Conservation (phyloP, 352 stramenopile species). For the Peronospora farinosa region DNA sequence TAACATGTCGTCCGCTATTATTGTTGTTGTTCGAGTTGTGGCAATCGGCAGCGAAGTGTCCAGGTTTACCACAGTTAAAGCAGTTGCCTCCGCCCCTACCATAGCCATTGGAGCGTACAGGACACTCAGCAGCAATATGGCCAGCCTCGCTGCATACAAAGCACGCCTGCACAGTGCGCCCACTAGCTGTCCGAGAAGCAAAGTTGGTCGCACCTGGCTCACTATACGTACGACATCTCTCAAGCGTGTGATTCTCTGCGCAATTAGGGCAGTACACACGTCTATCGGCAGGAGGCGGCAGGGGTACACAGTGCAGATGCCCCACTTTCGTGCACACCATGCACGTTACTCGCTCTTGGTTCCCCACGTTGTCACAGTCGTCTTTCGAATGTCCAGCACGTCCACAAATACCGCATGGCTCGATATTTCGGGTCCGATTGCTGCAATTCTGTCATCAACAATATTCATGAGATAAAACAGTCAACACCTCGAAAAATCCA, state of each 20-base stretch:
- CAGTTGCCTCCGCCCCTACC: constrained; percentile 33
- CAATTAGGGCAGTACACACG: constrained; percentile 69
- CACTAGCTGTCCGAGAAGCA: constrained; percentile 29
- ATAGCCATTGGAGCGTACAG: constrained; percentile 38
- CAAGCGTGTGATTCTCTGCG: constrained; percentile 45
- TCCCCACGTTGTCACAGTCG: constrained; percentile 34
- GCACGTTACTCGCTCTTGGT: constrained; percentile 39
- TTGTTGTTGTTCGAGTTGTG: constrained; percentile 14
- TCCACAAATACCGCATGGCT: constrained; percentile 51
- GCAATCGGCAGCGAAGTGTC: constrained; percentile 50
- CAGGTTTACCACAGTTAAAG: constrained; percentile 44
- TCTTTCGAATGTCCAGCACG: constrained; percentile 43
- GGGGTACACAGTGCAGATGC: constrained; percentile 63
- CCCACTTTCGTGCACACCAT: constrained; percentile 66
- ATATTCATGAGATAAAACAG: constrained; percentile 1
- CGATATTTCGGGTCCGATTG: constrained; percentile 37
- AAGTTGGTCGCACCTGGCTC: constrained; percentile 42
- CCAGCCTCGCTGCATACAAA: constrained; percentile 63
- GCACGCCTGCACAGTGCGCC: constrained; percentile 56
- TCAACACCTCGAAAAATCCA: neutral
- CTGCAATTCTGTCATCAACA: constrained; percentile 38
- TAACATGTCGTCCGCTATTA: constrained; percentile 26
- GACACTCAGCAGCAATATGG: constrained; percentile 70
- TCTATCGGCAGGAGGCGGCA: constrained; percentile 60
- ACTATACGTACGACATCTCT: constrained; percentile 41